These are phyloP conservation scores for Globisporangium irregulare DNA, from an alignment of 352 stramenopile species.

Conservation along the genomic window DNA sequence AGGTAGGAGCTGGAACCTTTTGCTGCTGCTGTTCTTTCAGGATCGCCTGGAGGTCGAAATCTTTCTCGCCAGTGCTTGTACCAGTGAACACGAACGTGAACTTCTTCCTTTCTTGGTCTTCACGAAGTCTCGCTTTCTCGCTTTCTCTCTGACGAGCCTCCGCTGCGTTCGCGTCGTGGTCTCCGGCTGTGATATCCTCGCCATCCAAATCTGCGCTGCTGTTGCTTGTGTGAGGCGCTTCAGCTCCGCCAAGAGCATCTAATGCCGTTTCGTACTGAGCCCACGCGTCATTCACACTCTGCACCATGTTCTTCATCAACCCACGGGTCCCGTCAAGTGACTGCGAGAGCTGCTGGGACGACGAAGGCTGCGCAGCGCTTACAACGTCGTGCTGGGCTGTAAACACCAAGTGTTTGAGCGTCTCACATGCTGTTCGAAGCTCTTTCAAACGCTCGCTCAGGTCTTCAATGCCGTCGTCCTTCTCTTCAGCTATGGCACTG, in stretches of 20 bases:
- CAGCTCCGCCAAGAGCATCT: background rate
- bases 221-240: background rate
- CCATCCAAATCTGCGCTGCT: background rate
- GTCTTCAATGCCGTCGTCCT: background rate
- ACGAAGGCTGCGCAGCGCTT: background rate
- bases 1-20: constrained; percentile 23
- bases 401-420: constrained; percentile 41
- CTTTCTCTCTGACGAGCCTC: background rate
- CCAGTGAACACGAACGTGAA: constrained; percentile 60
- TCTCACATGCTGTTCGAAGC: constrained; percentile 46
- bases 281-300: constrained; percentile 22
- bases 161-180: background rate
- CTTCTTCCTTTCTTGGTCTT: constrained; percentile 7
- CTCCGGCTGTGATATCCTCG: constrained; percentile 7
- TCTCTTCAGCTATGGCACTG: constrained; percentile 5
- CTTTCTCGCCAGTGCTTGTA: constrained; percentile 67
- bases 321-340: constrained; percentile 8
- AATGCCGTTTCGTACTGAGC: constrained; percentile 15
- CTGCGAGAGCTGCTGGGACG: background rate
- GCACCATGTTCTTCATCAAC: constrained; percentile 25
- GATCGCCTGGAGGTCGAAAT: constrained; percentile 52
- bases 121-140: background rate
- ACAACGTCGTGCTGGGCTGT: constrained; percentile 41
- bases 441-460: constrained; percentile 26
- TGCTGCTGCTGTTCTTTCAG: constrained; percentile 32